phyloP scores from a whole-genome alignment of 2,329 filamentous ascomycete genomes.

The Myriosclerotinia duriaeana region DNA sequence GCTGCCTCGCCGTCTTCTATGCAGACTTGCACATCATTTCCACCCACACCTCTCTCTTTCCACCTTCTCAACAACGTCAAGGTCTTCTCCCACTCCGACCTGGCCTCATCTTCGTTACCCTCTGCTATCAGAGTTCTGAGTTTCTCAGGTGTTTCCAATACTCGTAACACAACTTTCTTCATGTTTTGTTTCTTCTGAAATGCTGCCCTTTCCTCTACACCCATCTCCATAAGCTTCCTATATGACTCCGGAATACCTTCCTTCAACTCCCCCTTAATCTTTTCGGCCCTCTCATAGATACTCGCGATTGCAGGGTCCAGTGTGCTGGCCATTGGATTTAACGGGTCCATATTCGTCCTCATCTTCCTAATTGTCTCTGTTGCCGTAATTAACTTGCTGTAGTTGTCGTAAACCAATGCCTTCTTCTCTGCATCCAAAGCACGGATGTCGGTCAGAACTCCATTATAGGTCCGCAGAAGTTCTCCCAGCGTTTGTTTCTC shows the following conservation, averaged over 20 bases:
- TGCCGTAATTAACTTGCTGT: slow-evolving; percentile 92
- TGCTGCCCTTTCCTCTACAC: slow-evolving; percentile 48
- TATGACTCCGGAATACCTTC: slow-evolving; percentile 44
- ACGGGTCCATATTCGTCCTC: slow-evolving; percentile 76
- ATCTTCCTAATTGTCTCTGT: slow-evolving; percentile 94
- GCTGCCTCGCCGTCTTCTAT: slow-evolving; percentile 42
- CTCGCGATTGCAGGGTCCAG: slow-evolving; percentile 72
- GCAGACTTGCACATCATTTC: slow-evolving; percentile 38
- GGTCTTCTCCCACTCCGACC: slow-evolving; percentile 43
- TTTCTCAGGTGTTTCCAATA: slow-evolving; percentile 42
- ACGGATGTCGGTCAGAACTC: slow-evolving; percentile 75
- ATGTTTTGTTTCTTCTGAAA: slow-evolving; percentile 26
- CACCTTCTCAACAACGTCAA: slow-evolving; percentile 36
- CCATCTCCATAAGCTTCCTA: slow-evolving; percentile 61
- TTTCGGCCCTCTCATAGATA: slow-evolving; percentile 55
- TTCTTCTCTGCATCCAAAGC: slow-evolving; percentile 95
- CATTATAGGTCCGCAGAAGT: slow-evolving; percentile 67
- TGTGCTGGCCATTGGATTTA: slow-evolving; percentile 70
- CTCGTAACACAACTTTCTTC: slow-evolving; percentile 32
- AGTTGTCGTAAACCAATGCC: slow-evolving; percentile 96
- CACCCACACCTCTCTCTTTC: slow-evolving; percentile 40
- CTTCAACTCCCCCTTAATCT: slow-evolving; percentile 35
- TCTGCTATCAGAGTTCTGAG: slow-evolving; percentile 58
- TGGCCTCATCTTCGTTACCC: slow-evolving; percentile 63
- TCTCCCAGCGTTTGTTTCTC: slow-evolving; percentile 64